A percentile compares a stretch with the other conserved stretches of the same genome.
phyloP scores from a whole-genome alignment of 2,329 filamentous ascomycete species.

The Xylariales sp. region DNA sequence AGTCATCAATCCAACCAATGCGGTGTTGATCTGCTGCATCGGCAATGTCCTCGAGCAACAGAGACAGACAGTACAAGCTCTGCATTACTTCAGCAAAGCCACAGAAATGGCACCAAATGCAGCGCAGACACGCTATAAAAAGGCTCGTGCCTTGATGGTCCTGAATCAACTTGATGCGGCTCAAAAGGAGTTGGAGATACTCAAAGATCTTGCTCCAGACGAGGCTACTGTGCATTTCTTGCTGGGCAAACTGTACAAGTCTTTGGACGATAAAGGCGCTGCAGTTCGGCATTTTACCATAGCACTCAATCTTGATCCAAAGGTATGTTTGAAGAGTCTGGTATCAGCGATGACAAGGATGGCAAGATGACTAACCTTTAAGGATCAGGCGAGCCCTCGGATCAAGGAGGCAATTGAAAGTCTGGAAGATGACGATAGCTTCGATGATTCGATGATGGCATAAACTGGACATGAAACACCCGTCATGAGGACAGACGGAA shows the following conservation, averaged over 20 bases:
- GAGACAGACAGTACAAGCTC: slow-evolving; percentile 72
- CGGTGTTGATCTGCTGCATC: slow-evolving; percentile 88
- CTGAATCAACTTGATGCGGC: slow-evolving; percentile 68
- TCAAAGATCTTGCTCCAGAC: slow-evolving; percentile 89
- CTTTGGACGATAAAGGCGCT: slow-evolving; percentile 65
- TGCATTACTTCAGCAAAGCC: slow-evolving; percentile 78
- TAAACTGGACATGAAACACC: no score
- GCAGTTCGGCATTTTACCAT: slow-evolving; percentile 95
- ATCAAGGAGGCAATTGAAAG: slow-evolving; percentile 97
- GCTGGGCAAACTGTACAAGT: slow-evolving; percentile 78
- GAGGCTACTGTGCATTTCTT: slow-evolving; percentile 96
- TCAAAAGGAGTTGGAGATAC: slow-evolving; percentile 75
- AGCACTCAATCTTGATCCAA: slow-evolving; percentile 91
- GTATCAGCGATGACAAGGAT: no score
- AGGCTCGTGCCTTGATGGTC: slow-evolving; percentile 80
- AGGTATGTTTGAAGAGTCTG: no score
- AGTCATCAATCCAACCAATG: slow-evolving; percentile 88
- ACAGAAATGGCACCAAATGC: slow-evolving; percentile 77
- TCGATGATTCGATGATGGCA: slow-evolving; percentile 62
- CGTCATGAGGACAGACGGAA: no score
- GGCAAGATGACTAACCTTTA: slow-evolving; percentile 18
- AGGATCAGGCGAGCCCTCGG: slow-evolving; percentile 75
- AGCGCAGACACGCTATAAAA: slow-evolving; percentile 85
- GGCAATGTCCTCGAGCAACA: slow-evolving; percentile 86
- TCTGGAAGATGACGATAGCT: slow-evolving; percentile 73